Base-by-base conservation (phyloP, 1,284 basidiomycete species). In the Porogramme epimiltina region DNA sequence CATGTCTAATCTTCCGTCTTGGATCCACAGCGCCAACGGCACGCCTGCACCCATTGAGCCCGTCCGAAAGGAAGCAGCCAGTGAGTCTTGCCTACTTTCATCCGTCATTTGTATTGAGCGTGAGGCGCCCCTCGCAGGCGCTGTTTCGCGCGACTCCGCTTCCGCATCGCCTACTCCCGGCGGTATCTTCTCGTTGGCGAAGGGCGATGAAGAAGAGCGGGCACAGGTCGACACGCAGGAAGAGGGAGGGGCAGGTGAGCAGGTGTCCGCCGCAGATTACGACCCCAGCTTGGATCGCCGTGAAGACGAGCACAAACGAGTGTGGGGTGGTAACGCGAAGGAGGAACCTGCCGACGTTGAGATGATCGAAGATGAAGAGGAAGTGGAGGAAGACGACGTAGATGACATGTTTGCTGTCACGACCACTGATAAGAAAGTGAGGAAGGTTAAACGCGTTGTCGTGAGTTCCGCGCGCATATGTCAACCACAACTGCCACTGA, bases 221-320 rank as follows among this genome's bases (percentile, higher is more conserved):
- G 70, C 71, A 18, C 70, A 74, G 55, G 69, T 67, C 3, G 71
- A 72, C 47, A 69, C 68, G 1, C 72, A 72, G 48, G 68, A 68
- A 2, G 71, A 80, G 49, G 74, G 77, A 43, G 80, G 73, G n/a
- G 73, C 73, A 41, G 76, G 74, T 51, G 83, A 87, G 59, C 88
- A 90, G 65, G 77, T 95, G 31, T 91, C 86, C 37, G 95, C 95
- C 19, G 95, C 93, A 40, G 94, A 97, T 71, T 98, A 97, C 71
- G 91, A 96, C 69, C 92, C 93, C 16, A 90, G 87, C 63, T 70
- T 87, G 57, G 94, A 95, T 72, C 81, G 88, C 36, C 78, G 86
- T 26, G 89, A 91, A 66, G 92, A 95, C 59, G 89, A 91, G 58
- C 82, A 84, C 55, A 83, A 82, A 58, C 81, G 87, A 9, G 76